Evolutionary conservation across 257 asterid species (phyloP), one percentile per base, ranked within the genome.

Genomic region (Jasminum sambac): DNA sequence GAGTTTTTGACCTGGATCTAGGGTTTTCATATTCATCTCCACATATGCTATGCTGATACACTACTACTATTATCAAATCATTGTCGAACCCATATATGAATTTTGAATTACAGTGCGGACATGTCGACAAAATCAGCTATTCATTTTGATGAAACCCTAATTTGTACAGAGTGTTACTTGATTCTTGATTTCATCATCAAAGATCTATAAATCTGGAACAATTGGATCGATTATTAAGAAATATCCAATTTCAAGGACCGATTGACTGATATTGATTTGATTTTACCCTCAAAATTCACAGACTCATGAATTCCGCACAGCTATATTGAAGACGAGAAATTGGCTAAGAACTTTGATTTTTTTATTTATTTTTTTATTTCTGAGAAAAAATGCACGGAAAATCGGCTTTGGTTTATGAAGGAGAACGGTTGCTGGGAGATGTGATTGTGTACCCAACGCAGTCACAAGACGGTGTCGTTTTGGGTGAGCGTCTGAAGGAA

Each of bases 351-450:
- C 64, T 64, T 69, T 39, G 44, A 63, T 61, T 37, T 70, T 70
- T 26, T 46, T 11, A 16, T 30, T 34, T 57, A 55, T 46, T 60
- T 64, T 13, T 19, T 30, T 30, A 30, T 30, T 30, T 30, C 4
- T 30, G 36, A 30, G 36, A 26, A 67, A 75, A 71, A 73, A 87
- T 87, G 94, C 79, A 40, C 76, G 77, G 72, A 72, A 85, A 79
- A 63, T 59, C 74, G 75, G 87, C 67, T 80, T 44, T 76, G 84
- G 77, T 91, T 72, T 86, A 78, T 66, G 96, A 91, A 75, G 96
- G 94, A 70, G 94, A 83, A 38, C 84, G 87, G 79, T 69, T 83
- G 67, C 79, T 95, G 72, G 99, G 99, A 13, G 97, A 91, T 77
- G 91, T 84, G 63, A 97, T 85, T 67, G 62, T 91, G 83, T 81